phyloP scores from a whole-genome alignment of 1,284 basidiomycete species.

The Microbotryomycetes sp. region DNA sequence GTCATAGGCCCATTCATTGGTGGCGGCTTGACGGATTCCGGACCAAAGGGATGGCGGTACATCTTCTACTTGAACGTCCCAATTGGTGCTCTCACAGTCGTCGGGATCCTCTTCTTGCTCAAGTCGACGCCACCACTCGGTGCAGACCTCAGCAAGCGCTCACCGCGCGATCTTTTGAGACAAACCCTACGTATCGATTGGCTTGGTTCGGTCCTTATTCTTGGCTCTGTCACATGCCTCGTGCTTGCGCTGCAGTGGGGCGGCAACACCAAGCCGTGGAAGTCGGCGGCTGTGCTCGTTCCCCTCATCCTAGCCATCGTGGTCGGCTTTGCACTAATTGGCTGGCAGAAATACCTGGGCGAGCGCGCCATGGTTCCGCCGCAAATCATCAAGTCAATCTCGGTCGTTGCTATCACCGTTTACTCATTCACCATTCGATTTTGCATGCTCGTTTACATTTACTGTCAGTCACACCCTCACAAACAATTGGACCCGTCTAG shows the following conservation, averaged over 20 bases:
- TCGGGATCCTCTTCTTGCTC: conserved; percentile 20
- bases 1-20: conserved; percentile 42
- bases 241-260: conserved; percentile 37
- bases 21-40: conserved; percentile 46
- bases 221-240: conserved; percentile 36
- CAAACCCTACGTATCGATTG: conserved; percentile 36
- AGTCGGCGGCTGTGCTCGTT: conserved; percentile 39
- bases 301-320: conserved; percentile 36
- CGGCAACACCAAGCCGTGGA: conserved; percentile 36
- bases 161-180: conserved; percentile 1
- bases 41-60: conserved; percentile 46
- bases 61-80: conserved; percentile 1
- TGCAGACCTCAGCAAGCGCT: conserved; percentile 12
- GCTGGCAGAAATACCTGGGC: conserved; percentile 33
- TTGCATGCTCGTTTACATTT: conserved; percentile 23
- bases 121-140: conserved; percentile 21
- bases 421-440: conserved; percentile 24
- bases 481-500: too few relatives aligned
- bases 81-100: conserved; percentile 23
- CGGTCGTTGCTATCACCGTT: conserved; percentile 32
- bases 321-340: conserved; percentile 21
- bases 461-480: conserved; percentile 3
- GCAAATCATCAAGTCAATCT: conserved; percentile 30
- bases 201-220: conserved; percentile 33
- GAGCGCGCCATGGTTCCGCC: conserved; percentile 37